Conservation (phyloP, 2,329 filamentous ascomycete species). For the Fusarium sambucinum region DNA sequence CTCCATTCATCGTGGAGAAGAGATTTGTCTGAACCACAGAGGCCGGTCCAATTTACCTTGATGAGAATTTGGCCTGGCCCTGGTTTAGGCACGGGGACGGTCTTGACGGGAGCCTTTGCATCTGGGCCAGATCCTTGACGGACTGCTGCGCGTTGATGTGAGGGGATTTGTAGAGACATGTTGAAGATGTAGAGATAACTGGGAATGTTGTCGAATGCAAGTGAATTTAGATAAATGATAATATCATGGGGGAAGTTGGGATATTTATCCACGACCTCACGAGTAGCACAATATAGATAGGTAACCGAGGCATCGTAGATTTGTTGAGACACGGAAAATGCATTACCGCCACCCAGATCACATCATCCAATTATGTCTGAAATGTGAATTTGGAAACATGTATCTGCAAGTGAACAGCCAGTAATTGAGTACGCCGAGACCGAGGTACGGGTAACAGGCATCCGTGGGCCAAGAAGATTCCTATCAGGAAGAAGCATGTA, state of each 20-base stretch:
- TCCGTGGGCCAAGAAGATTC: not conserved
- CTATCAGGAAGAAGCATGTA: not conserved
- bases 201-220: too few relatives aligned
- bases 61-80: constrained; percentile 42
- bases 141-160: constrained; percentile 40
- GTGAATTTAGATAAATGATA: too few relatives aligned
- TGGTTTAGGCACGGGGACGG: constrained; percentile 36
- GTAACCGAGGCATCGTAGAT: not conserved
- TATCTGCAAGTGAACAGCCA: not conserved
- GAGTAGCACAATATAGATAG: fast-evolving
- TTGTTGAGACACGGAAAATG: not conserved
- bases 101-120: constrained; percentile 30
- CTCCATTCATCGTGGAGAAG: constrained; percentile 45
- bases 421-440: too few relatives aligned
- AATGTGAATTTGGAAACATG: not conserved
- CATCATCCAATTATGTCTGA: not conserved
- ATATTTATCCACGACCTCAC: not conserved
- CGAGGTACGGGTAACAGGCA: not conserved
- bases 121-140: constrained; percentile 38
- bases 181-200: not conserved
- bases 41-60: constrained; percentile 44
- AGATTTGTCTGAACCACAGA: constrained; percentile 46
- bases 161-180: constrained; percentile 34
- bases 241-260: not conserved
- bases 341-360: not conserved